Conservation (phyloP, 805 yeast genomes). For the Candida fluviatilis region DNA sequence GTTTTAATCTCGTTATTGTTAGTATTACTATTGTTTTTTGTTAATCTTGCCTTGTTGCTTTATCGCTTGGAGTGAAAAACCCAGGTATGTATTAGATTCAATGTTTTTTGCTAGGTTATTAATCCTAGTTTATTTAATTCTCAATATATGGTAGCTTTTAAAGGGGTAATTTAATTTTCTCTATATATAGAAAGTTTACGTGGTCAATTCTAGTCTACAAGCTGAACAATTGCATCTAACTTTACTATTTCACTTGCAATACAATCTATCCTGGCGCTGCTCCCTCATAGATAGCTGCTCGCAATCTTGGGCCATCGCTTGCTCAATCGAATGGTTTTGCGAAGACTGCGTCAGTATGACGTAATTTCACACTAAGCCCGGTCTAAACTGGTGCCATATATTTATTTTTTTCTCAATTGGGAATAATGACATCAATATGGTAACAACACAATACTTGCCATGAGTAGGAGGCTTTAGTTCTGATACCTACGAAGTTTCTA, state of each 20-base stretch:
- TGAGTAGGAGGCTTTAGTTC: not conserved
- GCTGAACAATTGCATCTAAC: no score
- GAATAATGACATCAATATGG: constrained; percentile 6
- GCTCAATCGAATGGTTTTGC: no score
- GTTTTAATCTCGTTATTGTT: not conserved
- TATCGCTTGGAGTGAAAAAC: not conserved
- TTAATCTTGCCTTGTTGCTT: not conserved
- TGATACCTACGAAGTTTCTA: constrained; percentile 10
- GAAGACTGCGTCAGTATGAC: no score
- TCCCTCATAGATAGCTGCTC: no score
- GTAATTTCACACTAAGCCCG: not conserved
- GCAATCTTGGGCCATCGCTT: no score
- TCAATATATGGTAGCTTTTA: no score
- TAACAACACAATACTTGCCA: not conserved
- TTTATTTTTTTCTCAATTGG: not conserved
- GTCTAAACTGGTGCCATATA: not conserved
- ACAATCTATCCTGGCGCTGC: no score
- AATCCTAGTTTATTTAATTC: not conserved
- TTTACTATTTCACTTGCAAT: no score
- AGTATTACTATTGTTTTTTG: not conserved
- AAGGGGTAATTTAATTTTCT: no score
- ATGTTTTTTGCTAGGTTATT: not conserved
- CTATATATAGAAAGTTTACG: no score
- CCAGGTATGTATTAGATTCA: not conserved
- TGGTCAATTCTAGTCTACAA: no score